These are phyloP conservation scores for Rubus parviflorus DNA, from an alignment of 306 rosid species.

Conservation along the genomic window DNA sequence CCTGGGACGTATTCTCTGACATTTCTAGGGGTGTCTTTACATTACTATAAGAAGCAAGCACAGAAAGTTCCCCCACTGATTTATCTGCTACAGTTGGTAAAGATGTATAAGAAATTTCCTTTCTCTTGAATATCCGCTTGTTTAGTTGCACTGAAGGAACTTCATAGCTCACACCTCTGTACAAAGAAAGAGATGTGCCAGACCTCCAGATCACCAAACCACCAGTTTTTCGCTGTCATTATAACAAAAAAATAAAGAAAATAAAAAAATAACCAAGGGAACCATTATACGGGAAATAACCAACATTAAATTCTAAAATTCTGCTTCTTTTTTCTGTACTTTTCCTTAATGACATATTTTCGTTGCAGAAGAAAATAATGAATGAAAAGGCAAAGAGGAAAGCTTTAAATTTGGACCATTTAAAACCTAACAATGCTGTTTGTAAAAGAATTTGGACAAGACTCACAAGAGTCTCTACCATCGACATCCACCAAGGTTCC, in stretches of 20 bases:
- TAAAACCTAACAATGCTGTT: not conserved
- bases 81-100: slow-evolving; percentile 36
- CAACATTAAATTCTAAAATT: not conserved
- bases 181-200: slow-evolving; percentile 86
- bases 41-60: slow-evolving; percentile 35
- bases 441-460: not conserved
- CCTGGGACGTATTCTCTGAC: slow-evolving; percentile 37
- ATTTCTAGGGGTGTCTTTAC: slow-evolving; percentile 27
- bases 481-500: slow-evolving; percentile 4
- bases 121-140: slow-evolving; percentile 51
- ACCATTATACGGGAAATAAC: not conserved
- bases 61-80: slow-evolving; percentile 33
- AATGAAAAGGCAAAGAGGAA: not conserved
- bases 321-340: not conserved
- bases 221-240: slow-evolving; percentile 88
- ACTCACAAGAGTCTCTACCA: not conserved
- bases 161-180: slow-evolving; percentile 94
- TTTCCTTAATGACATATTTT: not conserved
- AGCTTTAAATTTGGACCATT: not conserved
- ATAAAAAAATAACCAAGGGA: slow-evolving; percentile 6
- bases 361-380: not conserved
- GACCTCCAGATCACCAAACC: slow-evolving; percentile 98
- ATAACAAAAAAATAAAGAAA: slow-evolving; percentile 7
- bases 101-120: slow-evolving; percentile 30
- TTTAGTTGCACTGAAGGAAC: slow-evolving; percentile 57